These are phyloP conservation scores for Trichoderma sp. DNA, from an alignment of 2,329 filamentous ascomycete genomes.

Conservation along the genomic window DNA sequence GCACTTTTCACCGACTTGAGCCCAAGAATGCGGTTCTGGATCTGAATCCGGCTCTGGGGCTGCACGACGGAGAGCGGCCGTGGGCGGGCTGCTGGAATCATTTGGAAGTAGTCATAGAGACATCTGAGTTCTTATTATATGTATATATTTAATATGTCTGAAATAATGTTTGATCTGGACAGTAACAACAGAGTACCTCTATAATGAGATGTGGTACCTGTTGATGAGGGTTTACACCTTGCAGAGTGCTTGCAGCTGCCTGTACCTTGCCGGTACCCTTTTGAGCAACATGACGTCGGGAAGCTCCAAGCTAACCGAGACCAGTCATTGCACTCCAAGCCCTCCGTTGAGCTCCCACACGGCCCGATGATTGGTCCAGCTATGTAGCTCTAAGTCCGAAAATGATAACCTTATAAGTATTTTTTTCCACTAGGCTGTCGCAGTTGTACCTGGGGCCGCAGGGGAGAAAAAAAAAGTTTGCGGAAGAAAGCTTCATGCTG, in stretches of 20 bases:
- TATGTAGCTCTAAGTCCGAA: constrained; percentile 5
- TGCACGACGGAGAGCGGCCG: background rate
- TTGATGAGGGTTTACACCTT: background rate
- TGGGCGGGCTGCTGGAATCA: background rate
- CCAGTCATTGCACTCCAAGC: constrained; percentile 11
- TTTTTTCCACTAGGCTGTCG: background rate
- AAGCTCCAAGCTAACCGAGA: constrained; percentile 7
- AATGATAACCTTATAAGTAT: background rate
- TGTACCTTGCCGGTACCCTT: background rate
- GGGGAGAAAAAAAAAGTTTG: background rate
- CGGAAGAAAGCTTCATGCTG: background rate
- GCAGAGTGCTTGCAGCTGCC: background rate
- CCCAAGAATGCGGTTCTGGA: background rate
- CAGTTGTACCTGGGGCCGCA: constrained; percentile 2
- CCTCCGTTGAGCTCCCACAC: background rate
- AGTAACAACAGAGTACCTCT: background rate
- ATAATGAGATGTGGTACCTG: background rate
- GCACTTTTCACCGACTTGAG: constrained; percentile 17
- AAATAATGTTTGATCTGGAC: background rate
- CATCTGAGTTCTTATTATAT: too few relatives aligned
- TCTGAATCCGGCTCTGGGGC: background rate
- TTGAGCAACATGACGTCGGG: constrained; percentile 6
- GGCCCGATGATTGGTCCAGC: background rate
- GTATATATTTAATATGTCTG: background rate
- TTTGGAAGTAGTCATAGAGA: background rate